Conservation (phyloP, 176 grass and related monocot genomes). For the Eragrostis curvula region DNA sequence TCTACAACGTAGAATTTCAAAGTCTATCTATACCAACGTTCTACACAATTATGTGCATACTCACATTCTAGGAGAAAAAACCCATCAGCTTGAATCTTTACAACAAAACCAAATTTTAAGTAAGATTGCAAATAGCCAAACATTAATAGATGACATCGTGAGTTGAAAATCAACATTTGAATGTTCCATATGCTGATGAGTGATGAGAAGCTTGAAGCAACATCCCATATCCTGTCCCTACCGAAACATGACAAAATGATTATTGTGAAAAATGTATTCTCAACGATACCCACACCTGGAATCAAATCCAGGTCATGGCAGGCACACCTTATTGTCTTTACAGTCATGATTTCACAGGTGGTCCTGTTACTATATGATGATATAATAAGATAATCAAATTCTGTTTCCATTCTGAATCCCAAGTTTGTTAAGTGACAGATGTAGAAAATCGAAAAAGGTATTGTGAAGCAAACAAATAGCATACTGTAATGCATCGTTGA, state of each 20-base stretch:
- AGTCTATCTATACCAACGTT: neutral
- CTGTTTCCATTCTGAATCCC: neutral
- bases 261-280: neutral
- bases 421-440: neutral
- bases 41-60: constrained; percentile 8
- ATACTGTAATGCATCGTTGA: neutral
- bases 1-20: constrained; percentile 9
- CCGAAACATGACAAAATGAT: neutral
- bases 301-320: neutral
- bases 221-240: constrained; percentile 1
- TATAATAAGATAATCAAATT: constrained; percentile 23
- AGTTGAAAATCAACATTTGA: constrained; percentile 19
- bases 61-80: neutral
- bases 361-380: neutral
- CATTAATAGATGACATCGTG: neutral
- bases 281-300: constrained; percentile 1
- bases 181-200: neutral
- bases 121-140: neutral
- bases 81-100: neutral
- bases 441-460: neutral
- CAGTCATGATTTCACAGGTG: neutral
- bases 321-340: neutral
- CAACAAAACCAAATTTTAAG: neutral
- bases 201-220: constrained; percentile 3
- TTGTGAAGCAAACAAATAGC: neutral